Evolutionary conservation across 768 basidiomycete species (phyloP).

Genomic region (Lactifluus subvellereus): DNA sequence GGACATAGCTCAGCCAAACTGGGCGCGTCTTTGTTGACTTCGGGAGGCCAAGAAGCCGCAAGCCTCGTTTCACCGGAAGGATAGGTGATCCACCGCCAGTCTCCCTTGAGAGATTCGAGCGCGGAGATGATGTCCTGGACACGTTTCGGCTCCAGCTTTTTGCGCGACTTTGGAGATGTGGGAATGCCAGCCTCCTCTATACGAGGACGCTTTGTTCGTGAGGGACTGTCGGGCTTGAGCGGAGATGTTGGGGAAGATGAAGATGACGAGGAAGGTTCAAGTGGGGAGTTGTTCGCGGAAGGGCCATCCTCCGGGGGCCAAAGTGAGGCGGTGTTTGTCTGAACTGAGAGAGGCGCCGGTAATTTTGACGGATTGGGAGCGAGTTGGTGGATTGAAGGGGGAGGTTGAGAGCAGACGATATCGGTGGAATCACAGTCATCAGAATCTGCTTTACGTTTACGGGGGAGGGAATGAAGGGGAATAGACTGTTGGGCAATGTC

Average conservation of each 20-base stretch:
- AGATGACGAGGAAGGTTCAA: conserved; percentile 8
- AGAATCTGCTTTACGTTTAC: conserved; percentile 62
- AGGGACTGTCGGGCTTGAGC: conserved; percentile 20
- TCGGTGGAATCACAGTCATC: conserved; percentile 34
- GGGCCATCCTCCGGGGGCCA: conserved; percentile 15
- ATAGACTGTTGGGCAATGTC: conserved; percentile 49
- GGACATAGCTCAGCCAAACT: conserved; percentile 16
- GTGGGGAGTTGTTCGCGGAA: conserved; percentile 12
- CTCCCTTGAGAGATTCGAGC: conserved; percentile 23
- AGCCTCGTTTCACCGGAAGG: conserved; percentile 24
- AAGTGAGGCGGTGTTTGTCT: conserved; percentile 15
- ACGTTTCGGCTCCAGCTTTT: conserved; percentile 19
- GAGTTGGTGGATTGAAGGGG: conserved; percentile 9
- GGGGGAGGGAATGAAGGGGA: conserved; percentile 42
- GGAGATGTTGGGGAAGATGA: conserved; percentile 10
- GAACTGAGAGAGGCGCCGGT: conserved; percentile 19
- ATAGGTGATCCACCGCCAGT: conserved; percentile 25
- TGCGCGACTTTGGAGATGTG: conserved; percentile 16
- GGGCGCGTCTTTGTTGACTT: conserved; percentile 24
- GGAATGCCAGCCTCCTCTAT: conserved; percentile 13
- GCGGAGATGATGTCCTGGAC: conserved; percentile 20
- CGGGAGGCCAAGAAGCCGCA: conserved; percentile 25
- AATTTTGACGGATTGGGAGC: conserved; percentile 19
- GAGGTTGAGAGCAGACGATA: conserved; percentile 15
- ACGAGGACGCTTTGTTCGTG: conserved; percentile 23